Conservation (phyloP, 345 rosid genomes). For the Kandelia obovata region DNA sequence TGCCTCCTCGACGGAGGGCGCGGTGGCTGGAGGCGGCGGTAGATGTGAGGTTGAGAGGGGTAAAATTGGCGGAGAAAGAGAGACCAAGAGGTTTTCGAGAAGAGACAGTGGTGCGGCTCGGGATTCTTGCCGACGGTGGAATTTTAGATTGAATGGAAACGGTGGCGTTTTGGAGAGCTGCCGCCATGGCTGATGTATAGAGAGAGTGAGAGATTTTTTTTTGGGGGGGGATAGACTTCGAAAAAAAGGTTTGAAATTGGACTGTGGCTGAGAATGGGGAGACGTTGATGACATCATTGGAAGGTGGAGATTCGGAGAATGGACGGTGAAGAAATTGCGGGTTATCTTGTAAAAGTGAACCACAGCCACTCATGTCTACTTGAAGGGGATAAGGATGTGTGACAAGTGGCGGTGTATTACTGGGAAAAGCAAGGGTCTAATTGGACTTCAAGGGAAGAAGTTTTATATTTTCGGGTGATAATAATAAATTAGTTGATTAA, state of each 20-base stretch:
- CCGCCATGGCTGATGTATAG: slow-evolving; percentile 47
- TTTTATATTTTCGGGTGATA: too few species aligned
- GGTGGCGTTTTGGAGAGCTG: slow-evolving; percentile 51
- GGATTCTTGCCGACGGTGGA: slow-evolving; percentile 36
- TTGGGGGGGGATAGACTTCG: background rate
- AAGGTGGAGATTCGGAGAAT: slow-evolving; percentile 2
- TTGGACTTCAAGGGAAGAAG: too few species aligned
- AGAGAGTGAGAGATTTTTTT: background rate
- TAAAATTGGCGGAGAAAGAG: slow-evolving; percentile 43
- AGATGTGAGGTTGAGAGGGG: slow-evolving; percentile 16
- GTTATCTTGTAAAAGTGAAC: slow-evolving; percentile 16
- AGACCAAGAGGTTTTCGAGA: slow-evolving; percentile 35
- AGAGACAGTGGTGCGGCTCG: slow-evolving; percentile 22
- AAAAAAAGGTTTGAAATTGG: background rate
- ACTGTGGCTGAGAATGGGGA: background rate
- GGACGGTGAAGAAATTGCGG: slow-evolving; percentile 7
- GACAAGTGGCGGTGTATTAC: slow-evolving; percentile 8
- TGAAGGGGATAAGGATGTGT: slow-evolving; percentile 1
- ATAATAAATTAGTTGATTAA: too few species aligned
- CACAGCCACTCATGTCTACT: slow-evolving; percentile 9
- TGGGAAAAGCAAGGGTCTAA: too few species aligned
- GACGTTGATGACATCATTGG: background rate
- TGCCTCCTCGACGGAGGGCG: slow-evolving; percentile 18
- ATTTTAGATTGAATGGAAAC: slow-evolving; percentile 54
- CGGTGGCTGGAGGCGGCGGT: slow-evolving; percentile 14